Percentiles rank a stretch among this genome's conserved stretches.
Evolutionary conservation across 2,329 filamentous ascomycete genomes (phyloP).

Genomic region (Neofusicoccum sp.): DNA sequence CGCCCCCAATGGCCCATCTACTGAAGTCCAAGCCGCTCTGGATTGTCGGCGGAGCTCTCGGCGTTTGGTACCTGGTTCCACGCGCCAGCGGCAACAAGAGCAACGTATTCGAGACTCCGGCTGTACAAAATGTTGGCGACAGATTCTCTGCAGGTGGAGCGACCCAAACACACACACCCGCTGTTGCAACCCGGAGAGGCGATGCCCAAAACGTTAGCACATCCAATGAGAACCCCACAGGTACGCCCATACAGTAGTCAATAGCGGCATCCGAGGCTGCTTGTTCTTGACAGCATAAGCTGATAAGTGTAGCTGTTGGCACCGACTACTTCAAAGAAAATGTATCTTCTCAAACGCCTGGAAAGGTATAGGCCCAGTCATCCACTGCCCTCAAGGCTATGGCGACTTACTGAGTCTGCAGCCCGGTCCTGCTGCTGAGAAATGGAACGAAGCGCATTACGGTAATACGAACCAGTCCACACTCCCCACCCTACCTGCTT

Average conservation of each 20-base stretch:
- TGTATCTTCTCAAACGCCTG: conserved; percentile 26
- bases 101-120: conserved; percentile 37
- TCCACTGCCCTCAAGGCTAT: too few relatives aligned
- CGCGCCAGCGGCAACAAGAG: conserved; percentile 40
- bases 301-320: conserved; percentile 20
- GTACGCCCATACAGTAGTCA: conserved; percentile 21
- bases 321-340: conserved; percentile 24
- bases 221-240: conserved; percentile 28
- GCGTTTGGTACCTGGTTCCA: conserved; percentile 36
- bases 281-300: neutral
- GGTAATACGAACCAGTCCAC: conserved; percentile 20
- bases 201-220: conserved; percentile 26
- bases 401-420: neutral
- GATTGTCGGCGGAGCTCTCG: conserved; percentile 24
- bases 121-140: conserved; percentile 35
- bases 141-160: conserved; percentile 34
- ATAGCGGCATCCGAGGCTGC: neutral
- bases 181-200: conserved; percentile 27
- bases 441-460: conserved; percentile 31
- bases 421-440: conserved; percentile 26
- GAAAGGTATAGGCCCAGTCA: neutral
- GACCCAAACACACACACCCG: conserved; percentile 32
- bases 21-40: conserved; percentile 16
- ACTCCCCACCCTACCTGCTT: too few relatives aligned
- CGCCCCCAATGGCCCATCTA: neutral